phyloP scores from a whole-genome alignment of 2,329 filamentous ascomycete species.

The Juglanconis sp. region DNA sequence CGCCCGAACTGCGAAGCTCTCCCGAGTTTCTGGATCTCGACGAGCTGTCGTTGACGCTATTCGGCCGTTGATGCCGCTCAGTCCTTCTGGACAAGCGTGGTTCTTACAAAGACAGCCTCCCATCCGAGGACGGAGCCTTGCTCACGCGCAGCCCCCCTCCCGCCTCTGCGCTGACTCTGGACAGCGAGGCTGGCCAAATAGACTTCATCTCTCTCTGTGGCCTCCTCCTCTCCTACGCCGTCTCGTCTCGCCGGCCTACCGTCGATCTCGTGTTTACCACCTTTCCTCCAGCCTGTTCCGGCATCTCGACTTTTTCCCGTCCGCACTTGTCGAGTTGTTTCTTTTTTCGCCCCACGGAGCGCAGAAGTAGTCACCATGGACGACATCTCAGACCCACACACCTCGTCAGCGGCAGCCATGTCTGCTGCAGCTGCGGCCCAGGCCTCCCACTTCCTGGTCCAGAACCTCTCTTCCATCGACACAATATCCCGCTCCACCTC shows the following conservation, averaged over 20 bases:
- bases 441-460: constrained; percentile 35
- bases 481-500: constrained; percentile 84
- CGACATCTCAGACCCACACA: constrained; percentile 26
- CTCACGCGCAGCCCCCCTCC: not conserved
- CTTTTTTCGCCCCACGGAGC: not conserved
- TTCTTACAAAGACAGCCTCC: not conserved
- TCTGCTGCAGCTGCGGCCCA: constrained; percentile 33
- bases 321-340: not conserved
- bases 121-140: not conserved
- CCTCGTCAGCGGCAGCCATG: constrained; percentile 30
- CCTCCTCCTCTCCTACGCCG: not conserved
- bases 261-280: not conserved
- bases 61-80: not conserved
- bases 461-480: constrained; percentile 48
- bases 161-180: not conserved
- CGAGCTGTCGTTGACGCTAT: not conserved
- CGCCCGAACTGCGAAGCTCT: not conserved
- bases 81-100: not conserved
- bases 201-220: not conserved
- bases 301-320: not conserved
- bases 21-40: not conserved
- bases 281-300: constrained; percentile 1
- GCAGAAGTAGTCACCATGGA: constrained; percentile 29
- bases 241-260: not conserved
- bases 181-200: not conserved